phyloP scores from a whole-genome alignment of 148 eudicot species.

The Heliamphora exappendiculata region DNA sequence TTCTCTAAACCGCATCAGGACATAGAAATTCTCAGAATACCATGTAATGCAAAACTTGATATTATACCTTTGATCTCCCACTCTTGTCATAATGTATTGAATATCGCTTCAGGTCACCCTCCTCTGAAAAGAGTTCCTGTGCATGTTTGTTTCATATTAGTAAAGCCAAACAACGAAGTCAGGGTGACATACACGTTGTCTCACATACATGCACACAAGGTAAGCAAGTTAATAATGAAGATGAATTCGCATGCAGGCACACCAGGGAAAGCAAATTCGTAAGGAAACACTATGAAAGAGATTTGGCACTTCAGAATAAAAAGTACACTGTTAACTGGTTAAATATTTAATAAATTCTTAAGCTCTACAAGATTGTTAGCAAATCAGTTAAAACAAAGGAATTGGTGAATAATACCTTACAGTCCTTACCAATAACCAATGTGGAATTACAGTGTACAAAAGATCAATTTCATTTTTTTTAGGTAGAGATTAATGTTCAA shows the following conservation, averaged over 20 bases:
- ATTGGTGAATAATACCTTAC: neutral
- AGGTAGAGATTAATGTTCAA: too few species aligned
- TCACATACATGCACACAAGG: too few species aligned
- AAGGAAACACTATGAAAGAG: neutral
- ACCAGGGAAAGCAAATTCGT: neutral
- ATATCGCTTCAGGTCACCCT: constrained; percentile 69
- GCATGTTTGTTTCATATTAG: neutral
- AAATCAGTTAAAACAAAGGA: neutral
- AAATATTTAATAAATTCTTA: neutral
- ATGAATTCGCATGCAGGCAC: too few species aligned
- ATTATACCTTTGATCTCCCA: constrained; percentile 76
- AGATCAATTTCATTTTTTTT: too few species aligned
- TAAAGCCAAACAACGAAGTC: neutral
- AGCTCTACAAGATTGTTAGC: neutral
- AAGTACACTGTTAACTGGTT: neutral
- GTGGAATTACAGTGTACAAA: too few species aligned
- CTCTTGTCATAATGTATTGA: constrained; percentile 66
- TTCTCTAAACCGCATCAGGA: constrained; percentile 13
- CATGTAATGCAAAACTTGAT: constrained; percentile 8
- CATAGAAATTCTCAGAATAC: constrained; percentile 6
- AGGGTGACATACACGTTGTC: neutral
- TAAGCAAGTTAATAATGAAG: too few species aligned
- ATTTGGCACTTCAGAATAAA: neutral
- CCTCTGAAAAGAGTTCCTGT: constrained; percentile 83
- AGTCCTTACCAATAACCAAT: too few species aligned